Percentiles rank a stretch among this genome's conserved stretches.
Conservation (phyloP, 768 basidiomycete species). For the Mrakia gelida region DNA sequence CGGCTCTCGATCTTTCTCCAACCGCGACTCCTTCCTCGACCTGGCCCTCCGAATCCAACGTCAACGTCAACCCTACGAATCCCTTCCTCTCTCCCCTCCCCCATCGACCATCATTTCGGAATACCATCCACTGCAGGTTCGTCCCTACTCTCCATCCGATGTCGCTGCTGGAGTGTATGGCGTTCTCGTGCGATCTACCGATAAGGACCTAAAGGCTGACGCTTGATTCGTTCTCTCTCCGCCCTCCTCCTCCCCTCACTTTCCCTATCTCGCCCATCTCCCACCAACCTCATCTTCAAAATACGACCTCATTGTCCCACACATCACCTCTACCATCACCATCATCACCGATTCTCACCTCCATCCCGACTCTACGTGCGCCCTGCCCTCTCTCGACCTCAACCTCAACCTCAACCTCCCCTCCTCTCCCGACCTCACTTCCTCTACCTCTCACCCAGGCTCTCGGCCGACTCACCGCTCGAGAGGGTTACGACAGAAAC, state of each 20-base stretch:
- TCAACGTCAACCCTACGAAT: too few relatives aligned
- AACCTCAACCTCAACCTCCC: slow-evolving; percentile 50
- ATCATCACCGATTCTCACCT: too few relatives aligned
- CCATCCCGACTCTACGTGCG: background rate
- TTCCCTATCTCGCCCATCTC: background rate
- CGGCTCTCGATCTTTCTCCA: too few relatives aligned
- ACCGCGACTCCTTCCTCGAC: too few relatives aligned
- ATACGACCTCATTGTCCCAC: background rate
- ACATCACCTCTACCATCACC: background rate
- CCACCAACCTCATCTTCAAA: slow-evolving; percentile 10
- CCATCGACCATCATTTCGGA: too few relatives aligned
- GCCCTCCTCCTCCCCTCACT: slow-evolving; percentile 69
- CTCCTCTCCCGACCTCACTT: slow-evolving; percentile 55
- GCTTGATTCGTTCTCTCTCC: slow-evolving; percentile 85
- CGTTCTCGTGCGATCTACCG: background rate
- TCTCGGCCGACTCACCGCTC: slow-evolving; percentile 68
- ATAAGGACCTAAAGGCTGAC: slow-evolving; percentile 82
- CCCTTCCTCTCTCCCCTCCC: too few relatives aligned
- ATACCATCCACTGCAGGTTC: background rate
- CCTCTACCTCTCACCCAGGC: slow-evolving; percentile 63
- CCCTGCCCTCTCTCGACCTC: slow-evolving; percentile 54
- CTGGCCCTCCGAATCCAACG: too few relatives aligned
- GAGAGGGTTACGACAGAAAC: slow-evolving; percentile 81
- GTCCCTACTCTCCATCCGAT: background rate
- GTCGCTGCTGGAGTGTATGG: background rate